Conservation (phyloP, 2,329 filamentous ascomycete genomes). For the Aureobasidium pullulans region DNA sequence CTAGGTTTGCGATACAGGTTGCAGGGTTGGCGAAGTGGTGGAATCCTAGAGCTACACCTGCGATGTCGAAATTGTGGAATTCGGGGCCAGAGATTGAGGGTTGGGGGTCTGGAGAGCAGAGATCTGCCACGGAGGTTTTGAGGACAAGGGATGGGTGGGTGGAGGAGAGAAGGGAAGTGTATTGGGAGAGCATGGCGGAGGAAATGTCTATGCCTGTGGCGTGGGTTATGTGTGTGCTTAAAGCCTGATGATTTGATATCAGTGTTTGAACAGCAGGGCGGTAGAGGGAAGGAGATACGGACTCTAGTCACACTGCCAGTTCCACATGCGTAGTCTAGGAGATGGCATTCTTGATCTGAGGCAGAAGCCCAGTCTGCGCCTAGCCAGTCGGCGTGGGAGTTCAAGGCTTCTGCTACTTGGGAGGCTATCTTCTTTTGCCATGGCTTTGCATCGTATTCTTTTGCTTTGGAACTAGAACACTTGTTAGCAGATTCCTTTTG, state of each 20-base stretch:
- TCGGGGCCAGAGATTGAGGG: slow-evolving; percentile 22
- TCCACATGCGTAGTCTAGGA: slow-evolving; percentile 30
- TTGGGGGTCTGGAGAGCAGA: slow-evolving; percentile 26
- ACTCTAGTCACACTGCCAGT: slow-evolving; percentile 26
- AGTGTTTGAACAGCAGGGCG: not conserved
- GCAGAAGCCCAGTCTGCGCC: slow-evolving; percentile 21
- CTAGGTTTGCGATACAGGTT: slow-evolving; percentile 22
- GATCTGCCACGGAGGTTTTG: slow-evolving; percentile 27
- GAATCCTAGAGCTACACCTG: slow-evolving; percentile 36
- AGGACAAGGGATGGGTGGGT: slow-evolving; percentile 6
- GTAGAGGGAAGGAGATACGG: not conserved
- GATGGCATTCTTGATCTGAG: slow-evolving; percentile 12
- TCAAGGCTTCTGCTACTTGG: slow-evolving; percentile 24
- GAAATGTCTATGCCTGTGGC: slow-evolving; percentile 28
- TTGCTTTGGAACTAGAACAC: slow-evolving; percentile 24
- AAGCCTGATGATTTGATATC: slow-evolving; percentile 16
- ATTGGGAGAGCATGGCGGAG: slow-evolving; percentile 25
- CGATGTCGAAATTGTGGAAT: slow-evolving; percentile 36
- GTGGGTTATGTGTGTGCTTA: slow-evolving; percentile 23
- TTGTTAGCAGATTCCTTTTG: too few relatives aligned
- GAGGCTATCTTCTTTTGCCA: slow-evolving; percentile 25
- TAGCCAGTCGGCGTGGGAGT: slow-evolving; percentile 24
- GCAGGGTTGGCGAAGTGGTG: slow-evolving; percentile 35
- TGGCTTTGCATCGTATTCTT: slow-evolving; percentile 25
- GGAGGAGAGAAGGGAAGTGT: slow-evolving; percentile 22